Evolutionary conservation across 2,329 filamentous ascomycete genomes (phyloP), one percentile per base, ranked within the genome.

Genomic region (Kalmusia sp.): DNA sequence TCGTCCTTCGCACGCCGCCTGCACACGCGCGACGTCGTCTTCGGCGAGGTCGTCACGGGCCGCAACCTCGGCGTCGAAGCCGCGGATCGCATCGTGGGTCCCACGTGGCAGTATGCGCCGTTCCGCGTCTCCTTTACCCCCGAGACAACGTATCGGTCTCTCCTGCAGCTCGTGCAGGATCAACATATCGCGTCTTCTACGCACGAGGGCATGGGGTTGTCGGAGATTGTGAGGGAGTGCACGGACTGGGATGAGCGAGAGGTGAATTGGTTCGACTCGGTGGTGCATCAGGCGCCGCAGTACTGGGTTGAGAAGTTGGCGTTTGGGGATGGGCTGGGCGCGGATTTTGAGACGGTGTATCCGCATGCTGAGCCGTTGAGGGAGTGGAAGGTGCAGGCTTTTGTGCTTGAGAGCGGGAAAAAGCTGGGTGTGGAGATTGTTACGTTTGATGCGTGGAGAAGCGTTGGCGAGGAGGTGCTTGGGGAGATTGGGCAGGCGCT

Each of bases 21-120:
- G 0, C 67, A 69, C 1, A 69, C 76, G 14, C 76, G 76, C 2
- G 86, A 89, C 63, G 82, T 89, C 31, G 79, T 85, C 7, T 89
- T 89, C 57, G 86, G 86, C 24, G 84, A 87, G 60, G 87, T 89
- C 1, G 85, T 87, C 35, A 86, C 81, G 53, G 87, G 87, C 0
- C 82, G 87, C 40, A 86, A 85, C 65, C 80, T 84, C 15, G 82
- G 82, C 51, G 76, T 86, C 1, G 75, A 80, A 14, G 78, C 78
- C 34, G 80, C 82, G 17, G 83, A 87, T 54, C 76, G 76, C 48
- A 83, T 88, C 40, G 79, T 84, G 39, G 87, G 87, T 0, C 87
- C 87, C 0, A 87, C 85, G 55, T 87, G 87, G 79, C 87, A 89
- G 61, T 86, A 88, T 64, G 79, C 87, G 1, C 87, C 87, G 0